phyloP scores from a whole-genome alignment of 495 filamentous ascomycete genomes.

The Tuber indicum region DNA sequence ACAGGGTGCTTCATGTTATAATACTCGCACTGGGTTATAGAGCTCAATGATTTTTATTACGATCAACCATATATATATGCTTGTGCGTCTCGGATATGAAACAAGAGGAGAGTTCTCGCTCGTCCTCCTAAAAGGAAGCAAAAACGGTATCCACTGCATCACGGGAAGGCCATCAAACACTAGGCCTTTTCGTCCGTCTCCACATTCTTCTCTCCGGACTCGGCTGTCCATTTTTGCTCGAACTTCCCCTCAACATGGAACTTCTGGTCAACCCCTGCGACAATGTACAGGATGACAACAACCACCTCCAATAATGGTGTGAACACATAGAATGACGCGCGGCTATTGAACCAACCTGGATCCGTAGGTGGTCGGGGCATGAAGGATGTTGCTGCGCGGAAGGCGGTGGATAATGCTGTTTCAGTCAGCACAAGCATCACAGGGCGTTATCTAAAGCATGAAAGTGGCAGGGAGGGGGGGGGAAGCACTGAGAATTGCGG shows the following conservation, averaged over 20 bases:
- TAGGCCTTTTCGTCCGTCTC: slow-evolving; percentile 20
- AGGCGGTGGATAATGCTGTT: slow-evolving; percentile 58
- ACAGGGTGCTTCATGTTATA: neutral
- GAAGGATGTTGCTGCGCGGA: slow-evolving; percentile 57
- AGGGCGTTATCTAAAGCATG: neutral
- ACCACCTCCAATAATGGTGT: slow-evolving; percentile 66
- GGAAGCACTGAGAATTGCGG: slow-evolving; percentile 49
- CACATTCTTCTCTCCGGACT: slow-evolving; percentile 40
- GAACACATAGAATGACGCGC: slow-evolving; percentile 73
- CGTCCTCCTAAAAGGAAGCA: neutral
- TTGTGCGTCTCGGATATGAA: neutral
- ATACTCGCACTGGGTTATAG: neutral
- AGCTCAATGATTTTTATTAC: neutral
- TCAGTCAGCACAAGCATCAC: slow-evolving; percentile 14
- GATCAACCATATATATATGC: neutral
- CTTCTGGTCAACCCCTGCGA: slow-evolving; percentile 62
- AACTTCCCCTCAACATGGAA: slow-evolving; percentile 60
- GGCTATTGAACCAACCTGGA: slow-evolving; percentile 62
- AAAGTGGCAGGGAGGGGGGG: neutral
- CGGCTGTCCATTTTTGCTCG: slow-evolving; percentile 12
- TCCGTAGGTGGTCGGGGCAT: slow-evolving; percentile 49
- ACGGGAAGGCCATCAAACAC: slow-evolving; percentile 5
- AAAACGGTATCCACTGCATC: neutral
- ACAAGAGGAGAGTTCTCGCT: neutral
- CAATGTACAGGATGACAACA: slow-evolving; percentile 58